Evolutionary conservation across 1,139 yeast genomes (phyloP), one percentile per base, ranked within the genome.

Genomic region (Yamadazyma taylorii): DNA sequence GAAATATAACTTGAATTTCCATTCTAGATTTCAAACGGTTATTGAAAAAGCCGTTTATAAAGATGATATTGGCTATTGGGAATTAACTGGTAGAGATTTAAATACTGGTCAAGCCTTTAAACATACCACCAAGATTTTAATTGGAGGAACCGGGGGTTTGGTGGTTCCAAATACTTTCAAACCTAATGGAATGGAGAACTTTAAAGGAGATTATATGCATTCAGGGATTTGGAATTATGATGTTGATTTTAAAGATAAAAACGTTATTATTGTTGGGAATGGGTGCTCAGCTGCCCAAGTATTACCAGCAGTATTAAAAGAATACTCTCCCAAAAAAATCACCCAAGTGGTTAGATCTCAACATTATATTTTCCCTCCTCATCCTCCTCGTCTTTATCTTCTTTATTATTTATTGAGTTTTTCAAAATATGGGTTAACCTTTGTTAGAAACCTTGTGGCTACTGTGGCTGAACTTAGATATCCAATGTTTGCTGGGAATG

Each of bases 231-330:
- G 75, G 71, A 66, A 75, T 42, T 69, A 71, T 44, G 43, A 52
- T 11, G 68, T 69, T 10, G 60, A 62, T 21, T 53, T 73, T 41
- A 55, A 60, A 36, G 61, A 52, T 30, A 63, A 64, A 34, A 52
- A 57, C 5, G 67, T 71, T 9, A 60, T 63, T 12, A 63, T 69
- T 13, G 50, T 69, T 33, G 75, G 75, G 17, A 69, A 71, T 41
- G 75, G 75, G 3, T 65, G 75, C 37, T 63, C 73, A 13, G 77
- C 73, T 6, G 66, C 64, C 29, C 76, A 71, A 48, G 57, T 69
- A 25, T 48, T 66, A 6, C 75, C 68, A 3, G 61, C 61, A 1
- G 47, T 69, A 32, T 50, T 69, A 39, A 19, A 29, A 24, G 56
- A 55, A 25, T 58, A 52, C 38, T 53, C 53, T 3, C 67, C 66